Evolutionary conservation across 2,329 filamentous ascomycete genomes (phyloP).

Genomic region (Colletotrichum euphorbiae): DNA sequence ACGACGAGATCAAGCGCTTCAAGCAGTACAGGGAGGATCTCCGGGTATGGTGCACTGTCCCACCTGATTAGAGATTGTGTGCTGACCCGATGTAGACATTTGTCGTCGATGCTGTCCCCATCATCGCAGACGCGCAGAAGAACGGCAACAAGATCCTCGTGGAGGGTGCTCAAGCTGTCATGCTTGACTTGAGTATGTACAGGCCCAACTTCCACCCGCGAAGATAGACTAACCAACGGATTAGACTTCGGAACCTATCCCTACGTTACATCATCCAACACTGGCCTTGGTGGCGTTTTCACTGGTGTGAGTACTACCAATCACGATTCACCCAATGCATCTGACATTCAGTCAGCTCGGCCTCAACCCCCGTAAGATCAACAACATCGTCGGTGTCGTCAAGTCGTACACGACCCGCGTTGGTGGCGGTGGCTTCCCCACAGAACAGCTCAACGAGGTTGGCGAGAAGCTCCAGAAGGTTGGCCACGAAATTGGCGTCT

Average conservation of each 20-base stretch:
- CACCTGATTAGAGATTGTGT: accelerated
- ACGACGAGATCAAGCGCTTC: constrained; percentile 69
- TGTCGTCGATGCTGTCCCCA: constrained; percentile 74
- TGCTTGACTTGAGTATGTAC: constrained; percentile 64
- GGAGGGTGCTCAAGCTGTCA: constrained; percentile 72
- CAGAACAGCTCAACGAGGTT: constrained; percentile 63
- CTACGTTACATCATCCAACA: constrained; percentile 44
- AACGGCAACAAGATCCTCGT: constrained; percentile 71
- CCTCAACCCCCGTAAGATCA: constrained; percentile 70
- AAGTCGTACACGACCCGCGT: constrained; percentile 77
- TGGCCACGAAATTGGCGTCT: constrained; percentile 54
- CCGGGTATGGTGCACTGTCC: background rate
- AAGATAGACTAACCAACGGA: no score
- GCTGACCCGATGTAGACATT: constrained; percentile 49
- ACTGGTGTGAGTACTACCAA: constrained; percentile 20
- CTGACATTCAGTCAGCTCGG: constrained; percentile 52
- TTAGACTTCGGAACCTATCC: constrained; percentile 66
- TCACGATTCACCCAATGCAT: no score
- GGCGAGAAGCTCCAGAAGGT: constrained; percentile 61
- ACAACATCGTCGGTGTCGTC: constrained; percentile 72
- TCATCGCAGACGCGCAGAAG: constrained; percentile 71
- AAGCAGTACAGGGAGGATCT: constrained; percentile 39
- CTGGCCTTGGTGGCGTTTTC: constrained; percentile 40
- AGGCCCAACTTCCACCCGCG: accelerated
- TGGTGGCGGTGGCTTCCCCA: constrained; percentile 73